A percentile compares a stretch with the other conserved stretches of the same genome.
phyloP scores from a whole-genome alignment of 768 basidiomycete species.

The Lactarius trivialis region DNA sequence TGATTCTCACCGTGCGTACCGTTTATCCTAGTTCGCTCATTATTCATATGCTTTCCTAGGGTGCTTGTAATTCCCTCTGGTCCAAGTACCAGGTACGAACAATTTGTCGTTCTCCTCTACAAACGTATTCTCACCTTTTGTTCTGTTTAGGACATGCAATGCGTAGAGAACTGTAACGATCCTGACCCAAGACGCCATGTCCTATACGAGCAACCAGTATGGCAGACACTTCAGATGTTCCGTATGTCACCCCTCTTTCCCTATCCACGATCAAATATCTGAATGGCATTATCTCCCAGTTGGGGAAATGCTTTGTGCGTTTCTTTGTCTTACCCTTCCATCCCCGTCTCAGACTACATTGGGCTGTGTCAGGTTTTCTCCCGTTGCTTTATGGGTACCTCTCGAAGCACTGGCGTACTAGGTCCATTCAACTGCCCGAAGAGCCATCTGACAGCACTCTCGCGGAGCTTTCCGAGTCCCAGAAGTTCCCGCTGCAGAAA shows the following conservation, averaged over 20 bases:
- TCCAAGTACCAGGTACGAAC: constrained; percentile 69
- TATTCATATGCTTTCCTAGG: constrained; percentile 36
- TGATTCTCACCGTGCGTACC: constrained; percentile 77
- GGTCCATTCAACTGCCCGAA: constrained; percentile 49
- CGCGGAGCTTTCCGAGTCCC: constrained; percentile 25
- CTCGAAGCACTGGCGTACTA: constrained; percentile 38
- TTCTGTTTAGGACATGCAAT: constrained; percentile 82
- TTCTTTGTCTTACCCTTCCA: constrained; percentile 19
- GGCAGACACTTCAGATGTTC: constrained; percentile 90
- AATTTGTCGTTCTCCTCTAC: constrained; percentile 5
- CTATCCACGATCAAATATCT: constrained; percentile 13
- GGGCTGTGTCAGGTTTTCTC: constrained; percentile 57
- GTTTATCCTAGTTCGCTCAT: background rate
- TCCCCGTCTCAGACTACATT: constrained; percentile 11
- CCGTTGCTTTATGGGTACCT: constrained; percentile 73
- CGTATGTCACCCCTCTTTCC: constrained; percentile 41
- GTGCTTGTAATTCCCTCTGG: constrained; percentile 76
- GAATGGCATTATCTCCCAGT: constrained; percentile 42
- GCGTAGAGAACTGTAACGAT: constrained; percentile 84
- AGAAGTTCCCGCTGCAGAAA: constrained; percentile 32
- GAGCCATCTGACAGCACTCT: constrained; percentile 26
- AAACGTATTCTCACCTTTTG: background rate
- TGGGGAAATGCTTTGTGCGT: constrained; percentile 91
- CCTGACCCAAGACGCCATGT: constrained; percentile 54
- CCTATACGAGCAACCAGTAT: constrained; percentile 90